These are phyloP conservation scores for Coccomyxa sp. DNA, from an alignment of 139 green algal species.

Conservation along the genomic window DNA sequence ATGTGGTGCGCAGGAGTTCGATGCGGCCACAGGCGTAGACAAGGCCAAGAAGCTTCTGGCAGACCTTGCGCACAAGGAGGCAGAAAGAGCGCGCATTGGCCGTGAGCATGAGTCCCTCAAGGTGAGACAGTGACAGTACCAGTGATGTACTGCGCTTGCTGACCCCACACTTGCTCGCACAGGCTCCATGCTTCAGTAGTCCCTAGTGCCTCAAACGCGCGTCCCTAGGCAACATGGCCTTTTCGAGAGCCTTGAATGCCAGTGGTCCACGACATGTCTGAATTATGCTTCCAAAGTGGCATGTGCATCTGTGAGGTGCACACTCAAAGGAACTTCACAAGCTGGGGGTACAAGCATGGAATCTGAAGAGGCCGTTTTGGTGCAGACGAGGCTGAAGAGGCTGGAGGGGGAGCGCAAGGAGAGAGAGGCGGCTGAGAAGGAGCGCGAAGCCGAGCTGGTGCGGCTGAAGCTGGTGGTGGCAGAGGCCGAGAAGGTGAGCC, in stretches of 20 bases:
- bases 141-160: too few species aligned
- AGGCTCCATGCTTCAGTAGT: too few species aligned
- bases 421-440: constrained; percentile 61
- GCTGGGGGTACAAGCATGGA: constrained; percentile 89
- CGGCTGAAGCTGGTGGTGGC: constrained; percentile 85
- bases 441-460: constrained; percentile 66
- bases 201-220: not conserved
- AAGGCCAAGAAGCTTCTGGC: too few species aligned
- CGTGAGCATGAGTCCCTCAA: too few species aligned
- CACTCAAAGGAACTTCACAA: constrained; percentile 66
- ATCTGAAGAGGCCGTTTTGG: constrained; percentile 80
- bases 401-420: constrained; percentile 41
- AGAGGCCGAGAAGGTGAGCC: constrained; percentile 57
- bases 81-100: too few species aligned
- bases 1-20: too few species aligned
- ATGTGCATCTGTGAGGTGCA: too few species aligned
- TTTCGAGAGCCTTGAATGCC: not conserved
- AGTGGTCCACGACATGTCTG: too few species aligned
- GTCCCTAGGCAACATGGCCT: not conserved
- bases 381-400: constrained; percentile 76
- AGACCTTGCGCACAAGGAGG: too few species aligned
- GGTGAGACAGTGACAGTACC: too few species aligned
- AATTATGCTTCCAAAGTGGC: not conserved
- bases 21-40: too few species aligned
- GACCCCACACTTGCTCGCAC: too few species aligned